phyloP scores from a whole-genome alignment of 83 land plant genomes.

The Diphasiastrum complanatum region DNA sequence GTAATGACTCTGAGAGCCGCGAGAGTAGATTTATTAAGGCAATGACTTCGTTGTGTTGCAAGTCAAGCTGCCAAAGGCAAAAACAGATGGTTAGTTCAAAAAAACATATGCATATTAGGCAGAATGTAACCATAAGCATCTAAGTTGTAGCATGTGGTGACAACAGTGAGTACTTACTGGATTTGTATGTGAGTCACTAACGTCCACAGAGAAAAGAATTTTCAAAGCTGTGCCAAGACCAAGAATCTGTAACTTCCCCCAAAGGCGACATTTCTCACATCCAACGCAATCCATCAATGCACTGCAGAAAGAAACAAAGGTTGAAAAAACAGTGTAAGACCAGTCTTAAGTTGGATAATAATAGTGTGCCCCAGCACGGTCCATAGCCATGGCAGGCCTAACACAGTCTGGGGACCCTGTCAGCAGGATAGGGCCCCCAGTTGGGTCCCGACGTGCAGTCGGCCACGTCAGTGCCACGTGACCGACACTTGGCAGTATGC shows the following conservation, averaged over 20 bases:
- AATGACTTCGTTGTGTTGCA: constrained; percentile 92
- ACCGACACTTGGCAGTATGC: too few species aligned
- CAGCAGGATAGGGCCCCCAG: too few species aligned
- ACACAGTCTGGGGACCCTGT: too few species aligned
- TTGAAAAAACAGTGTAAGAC: not conserved
- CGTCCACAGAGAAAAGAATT: constrained; percentile 72
- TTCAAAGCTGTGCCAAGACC: constrained; percentile 96
- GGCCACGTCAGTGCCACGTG: too few species aligned
- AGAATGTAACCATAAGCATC: not conserved
- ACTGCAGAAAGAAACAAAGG: constrained; percentile 29
- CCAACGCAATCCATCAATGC: constrained; percentile 99
- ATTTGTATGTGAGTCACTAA: constrained; percentile 25
- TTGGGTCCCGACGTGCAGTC: too few species aligned
- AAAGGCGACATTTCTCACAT: constrained; percentile 94
- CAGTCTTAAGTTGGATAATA: too few species aligned
- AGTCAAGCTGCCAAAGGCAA: constrained; percentile 44
- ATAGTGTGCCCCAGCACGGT: too few species aligned
- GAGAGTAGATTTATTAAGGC: constrained; percentile 74
- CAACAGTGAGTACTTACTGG: constrained; percentile 30
- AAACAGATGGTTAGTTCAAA: constrained; percentile 6
- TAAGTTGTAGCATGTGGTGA: not conserved
- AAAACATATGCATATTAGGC: not conserved
- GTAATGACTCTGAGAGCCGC: constrained; percentile 78
- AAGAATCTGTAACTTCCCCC: constrained; percentile 97
- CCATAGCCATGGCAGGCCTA: too few species aligned